These are phyloP conservation scores for Papiliotrema flavescens DNA, from an alignment of 1,284 basidiomycete genomes.

Conservation along the genomic window DNA sequence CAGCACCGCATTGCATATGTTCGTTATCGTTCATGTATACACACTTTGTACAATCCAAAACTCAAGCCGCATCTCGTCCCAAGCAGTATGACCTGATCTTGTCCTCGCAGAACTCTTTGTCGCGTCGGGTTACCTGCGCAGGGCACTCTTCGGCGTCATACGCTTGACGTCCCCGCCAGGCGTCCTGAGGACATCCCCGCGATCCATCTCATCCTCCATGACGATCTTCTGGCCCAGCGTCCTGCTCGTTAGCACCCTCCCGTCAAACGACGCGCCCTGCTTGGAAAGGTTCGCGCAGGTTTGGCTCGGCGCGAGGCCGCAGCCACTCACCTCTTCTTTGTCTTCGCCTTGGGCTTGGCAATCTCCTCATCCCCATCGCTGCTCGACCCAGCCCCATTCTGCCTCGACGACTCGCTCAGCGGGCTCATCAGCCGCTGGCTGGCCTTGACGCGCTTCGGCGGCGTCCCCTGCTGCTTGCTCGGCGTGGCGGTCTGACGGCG, in stretches of 20 bases:
- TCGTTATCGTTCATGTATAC: neutral
- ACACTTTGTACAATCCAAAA: neutral
- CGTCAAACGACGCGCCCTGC: too few relatives aligned
- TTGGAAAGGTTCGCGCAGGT: too few relatives aligned
- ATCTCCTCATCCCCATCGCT: conserved; percentile 37
- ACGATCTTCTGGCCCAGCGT: conserved; percentile 53
- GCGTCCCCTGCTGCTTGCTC: neutral
- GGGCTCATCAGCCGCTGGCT: neutral
- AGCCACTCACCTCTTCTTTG: conserved; percentile 52
- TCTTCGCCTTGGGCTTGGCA: conserved; percentile 54
- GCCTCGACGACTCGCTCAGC: conserved; percentile 26
- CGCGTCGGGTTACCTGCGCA: neutral
- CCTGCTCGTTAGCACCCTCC: conserved; percentile 28
- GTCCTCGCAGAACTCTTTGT: too few relatives aligned
- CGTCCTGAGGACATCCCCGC: conserved; percentile 19
- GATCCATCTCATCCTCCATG: conserved; percentile 53
- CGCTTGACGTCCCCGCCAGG: conserved; percentile 37
- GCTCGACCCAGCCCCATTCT: conserved; percentile 4
- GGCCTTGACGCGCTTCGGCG: neutral
- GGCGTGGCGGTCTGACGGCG: neutral
- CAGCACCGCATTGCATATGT: neutral
- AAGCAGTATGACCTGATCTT: too few relatives aligned
- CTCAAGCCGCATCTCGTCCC: too few relatives aligned
- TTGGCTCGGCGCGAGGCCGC: too few relatives aligned
- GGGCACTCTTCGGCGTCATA: conserved; percentile 15